phyloP scores from a whole-genome alignment of 441 rosid genomes.

The Daphne laureola region DNA sequence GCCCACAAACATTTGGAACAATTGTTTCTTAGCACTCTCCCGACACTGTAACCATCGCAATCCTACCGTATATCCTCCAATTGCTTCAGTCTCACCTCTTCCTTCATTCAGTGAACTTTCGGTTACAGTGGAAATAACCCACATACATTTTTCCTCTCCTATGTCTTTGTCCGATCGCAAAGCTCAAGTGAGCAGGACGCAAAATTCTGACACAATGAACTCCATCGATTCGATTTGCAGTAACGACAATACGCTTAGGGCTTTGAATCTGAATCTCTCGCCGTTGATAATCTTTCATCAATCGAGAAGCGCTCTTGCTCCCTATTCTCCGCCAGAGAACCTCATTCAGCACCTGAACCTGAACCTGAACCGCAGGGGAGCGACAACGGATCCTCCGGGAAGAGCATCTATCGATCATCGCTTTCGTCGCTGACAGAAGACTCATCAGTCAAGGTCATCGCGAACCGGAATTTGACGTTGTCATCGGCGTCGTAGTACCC shows the following conservation, averaged over 20 bases:
- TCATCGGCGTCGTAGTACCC: constrained; percentile 97
- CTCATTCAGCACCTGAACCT: constrained; percentile 17
- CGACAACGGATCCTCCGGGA: constrained; percentile 14
- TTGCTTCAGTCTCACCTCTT: too few species aligned
- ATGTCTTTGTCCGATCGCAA: too few species aligned
- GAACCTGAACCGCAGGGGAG: constrained; percentile 14
- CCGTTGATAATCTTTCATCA: constrained; percentile 4
- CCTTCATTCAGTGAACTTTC: too few species aligned
- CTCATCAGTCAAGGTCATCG: constrained; percentile 74
- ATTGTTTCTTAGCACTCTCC: too few species aligned
- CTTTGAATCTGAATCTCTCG: constrained; percentile 7
- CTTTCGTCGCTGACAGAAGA: constrained; percentile 19
- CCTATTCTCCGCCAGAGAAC: constrained; percentile 17
- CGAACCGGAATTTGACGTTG: constrained; percentile 81
- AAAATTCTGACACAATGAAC: too few species aligned
- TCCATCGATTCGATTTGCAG: constrained; percentile 19
- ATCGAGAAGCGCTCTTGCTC: constrained; percentile 9
- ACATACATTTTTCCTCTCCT: too few species aligned
- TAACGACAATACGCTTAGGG: constrained; percentile 9
- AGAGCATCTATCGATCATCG: constrained; percentile 16
- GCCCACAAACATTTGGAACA: too few species aligned
- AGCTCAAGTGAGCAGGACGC: too few species aligned
- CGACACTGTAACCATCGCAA: too few species aligned
- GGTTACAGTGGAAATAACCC: too few species aligned
- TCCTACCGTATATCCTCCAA: too few species aligned